Evolutionary conservation across 495 filamentous ascomycete species (phyloP).

Genomic region (Xylaria venustula): DNA sequence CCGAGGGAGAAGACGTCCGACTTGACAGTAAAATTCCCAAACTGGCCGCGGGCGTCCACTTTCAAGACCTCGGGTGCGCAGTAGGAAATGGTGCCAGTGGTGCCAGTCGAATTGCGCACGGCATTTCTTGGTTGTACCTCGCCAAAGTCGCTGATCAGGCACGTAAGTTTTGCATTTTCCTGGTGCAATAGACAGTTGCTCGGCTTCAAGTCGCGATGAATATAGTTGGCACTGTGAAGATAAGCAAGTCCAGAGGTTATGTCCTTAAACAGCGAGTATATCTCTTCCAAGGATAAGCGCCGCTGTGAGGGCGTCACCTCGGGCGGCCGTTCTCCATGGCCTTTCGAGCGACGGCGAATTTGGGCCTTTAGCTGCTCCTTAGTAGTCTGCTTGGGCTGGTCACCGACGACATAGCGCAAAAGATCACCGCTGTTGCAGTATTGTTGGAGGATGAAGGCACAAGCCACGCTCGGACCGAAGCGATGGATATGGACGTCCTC

Average conservation of each 20-base stretch:
- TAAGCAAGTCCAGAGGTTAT: constrained; percentile 89
- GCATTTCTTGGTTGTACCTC: constrained; percentile 84
- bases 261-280: constrained; percentile 95
- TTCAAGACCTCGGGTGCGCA: constrained; percentile 92
- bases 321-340: constrained; percentile 41
- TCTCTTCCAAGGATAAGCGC: constrained; percentile 77
- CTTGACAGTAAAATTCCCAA: constrained; percentile 91
- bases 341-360: constrained; percentile 72
- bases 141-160: constrained; percentile 95
- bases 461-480: constrained; percentile 90
- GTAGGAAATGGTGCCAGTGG: constrained; percentile 95
- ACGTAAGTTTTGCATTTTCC: constrained; percentile 65
- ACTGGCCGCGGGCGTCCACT: constrained; percentile 65
- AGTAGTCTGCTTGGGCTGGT: constrained; percentile 58
- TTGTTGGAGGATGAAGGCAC: constrained; percentile 95
- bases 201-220: constrained; percentile 94
- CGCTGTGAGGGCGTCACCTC: constrained; percentile 54
- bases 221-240: constrained; percentile 89
- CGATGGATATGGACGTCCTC: constrained; percentile 79
- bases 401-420: constrained; percentile 75
- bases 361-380: constrained; percentile 85
- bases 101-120: constrained; percentile 81
- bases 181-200: constrained; percentile 90
- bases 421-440: constrained; percentile 97
- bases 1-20: constrained; percentile 96